Base-by-base conservation (phyloP, 2,329 filamentous ascomycete species). In the Ophiostoma populinum region DNA sequence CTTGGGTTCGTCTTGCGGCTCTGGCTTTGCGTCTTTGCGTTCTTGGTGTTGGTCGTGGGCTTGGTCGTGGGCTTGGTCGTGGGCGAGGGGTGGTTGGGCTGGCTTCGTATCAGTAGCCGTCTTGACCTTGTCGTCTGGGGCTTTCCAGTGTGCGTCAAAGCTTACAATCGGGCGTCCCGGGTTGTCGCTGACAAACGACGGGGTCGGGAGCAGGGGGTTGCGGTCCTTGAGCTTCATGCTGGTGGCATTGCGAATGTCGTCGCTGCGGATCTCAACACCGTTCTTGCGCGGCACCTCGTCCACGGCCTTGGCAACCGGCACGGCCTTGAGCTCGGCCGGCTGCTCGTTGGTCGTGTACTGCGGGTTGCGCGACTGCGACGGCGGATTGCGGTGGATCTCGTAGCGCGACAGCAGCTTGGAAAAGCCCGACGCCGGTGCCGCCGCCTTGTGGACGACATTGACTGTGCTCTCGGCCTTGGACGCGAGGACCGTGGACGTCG, bases 121-220 rank as follows among this genome's bases (percentile, higher is more conserved):
- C 37, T 80, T 74, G 40, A 34, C 63, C 37, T 80, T 74, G 40
- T 36, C 38, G 24, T 30, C 34, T 52, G 69, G 70, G 51, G 74
- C 69, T 63, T 74, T 79, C 75, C 82, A 93, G 52, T 78, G 70
- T 49, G 70, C 70, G 58, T 92, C 71, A 66, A 95, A 95, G 67
- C 87, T 95, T 65, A 95, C 87, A 63, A 95, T 95, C 43, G 87
- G 87, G 52, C 87, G 75, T 47, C 83, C 83, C 47, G 80, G 79
- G 51, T 70, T 80, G 59, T 94, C 80, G 60, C 85, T 94, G 55
- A 95, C 86, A 49, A 81, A 77, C 36, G 80, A 82, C 44, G 87
- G 87, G 49, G 79, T 87, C 19, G 86, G 87, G 42, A 95, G 64
- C 52, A 81, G 92, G 38, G 75, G 58, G 56, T 85, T 94, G 50